Evolutionary conservation across 179 eudicot species (phyloP), one percentile per base, ranked within the genome.

Genomic region (Camellia oleifera): DNA sequence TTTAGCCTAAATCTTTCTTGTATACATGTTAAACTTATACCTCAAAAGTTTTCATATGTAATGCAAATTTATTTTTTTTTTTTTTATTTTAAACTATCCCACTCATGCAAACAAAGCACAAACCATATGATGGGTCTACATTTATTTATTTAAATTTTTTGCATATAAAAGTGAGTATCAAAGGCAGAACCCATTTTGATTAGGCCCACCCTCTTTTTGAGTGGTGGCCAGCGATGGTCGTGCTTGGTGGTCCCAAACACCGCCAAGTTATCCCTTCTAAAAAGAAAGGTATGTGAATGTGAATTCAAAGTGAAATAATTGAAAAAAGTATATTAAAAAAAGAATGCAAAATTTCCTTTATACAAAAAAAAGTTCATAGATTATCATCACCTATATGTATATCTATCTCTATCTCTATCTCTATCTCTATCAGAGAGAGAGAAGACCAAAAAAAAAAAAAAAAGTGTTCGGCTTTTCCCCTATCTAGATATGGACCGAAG

Each of bases 141-240:
- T n/a, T 62, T 62, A 32, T 62, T 9, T 62, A 2, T 57, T 57
- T 14, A 0, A 12, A 10, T 11, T 57, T 57, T 57, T 14, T 14
- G 17, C 32, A 3, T 0, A 57, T 12, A 57, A 57, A 57, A 57
- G 62, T 57, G 17, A 57, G 62, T 3, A 4, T 57, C 62, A 57
- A 57, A 57, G 5, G 17, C 15, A 62, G 8, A 26, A 1, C 32
- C 23, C 32, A 18, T 5, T 18, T 32, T 62, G 67, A n/a, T 20
- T 62, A n/a, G 32, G 8, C 67, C 23, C 9, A 5, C 8, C 67
- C 32, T 18, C 6, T 14, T 6, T n/a, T 20, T 62, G 67, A 20
- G 67, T 62, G 67, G 67, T 18, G 67, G 67, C 67, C 67, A 62
- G 67, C 67, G 61, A 23, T 63, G 53, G 57, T 40, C 13, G 50